Evolutionary conservation across 306 rosid genomes (phyloP).

Genomic region (Comarum palustre): DNA sequence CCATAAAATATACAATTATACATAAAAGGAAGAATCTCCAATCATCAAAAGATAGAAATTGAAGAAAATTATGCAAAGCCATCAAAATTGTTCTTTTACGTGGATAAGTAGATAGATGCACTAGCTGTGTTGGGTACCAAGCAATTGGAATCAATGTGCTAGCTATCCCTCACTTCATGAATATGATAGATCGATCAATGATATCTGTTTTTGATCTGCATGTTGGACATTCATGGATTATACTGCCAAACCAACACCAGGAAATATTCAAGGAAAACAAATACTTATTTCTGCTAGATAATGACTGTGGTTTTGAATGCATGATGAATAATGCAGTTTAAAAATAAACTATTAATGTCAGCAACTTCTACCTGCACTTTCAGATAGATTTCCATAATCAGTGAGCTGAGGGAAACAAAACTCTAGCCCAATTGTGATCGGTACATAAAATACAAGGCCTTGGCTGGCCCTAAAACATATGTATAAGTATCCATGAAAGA

Average conservation of each 20-base stretch:
- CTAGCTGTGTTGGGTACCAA: constrained; percentile 4
- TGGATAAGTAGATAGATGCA: constrained; percentile 26
- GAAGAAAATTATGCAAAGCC: constrained; percentile 2
- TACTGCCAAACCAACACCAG: not conserved
- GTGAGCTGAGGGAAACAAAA: too few species aligned
- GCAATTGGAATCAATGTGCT: constrained; percentile 21
- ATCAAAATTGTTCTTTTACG: constrained; percentile 11
- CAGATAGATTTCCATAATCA: too few species aligned
- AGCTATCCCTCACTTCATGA: constrained; percentile 4
- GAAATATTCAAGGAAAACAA: not conserved
- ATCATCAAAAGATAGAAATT: not conserved
- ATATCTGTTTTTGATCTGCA: not conserved
- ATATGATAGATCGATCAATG: not conserved
- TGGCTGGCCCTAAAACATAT: too few species aligned
- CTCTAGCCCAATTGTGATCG: too few species aligned
- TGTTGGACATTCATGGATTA: constrained; percentile 1
- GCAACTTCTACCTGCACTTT: too few species aligned
- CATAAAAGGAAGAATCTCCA: not conserved
- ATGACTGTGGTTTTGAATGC: not conserved
- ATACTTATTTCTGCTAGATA: not conserved
- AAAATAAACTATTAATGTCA: too few species aligned
- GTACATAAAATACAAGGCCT: too few species aligned
- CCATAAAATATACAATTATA: not conserved
- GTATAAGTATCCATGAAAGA: too few species aligned
- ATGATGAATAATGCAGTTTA: too few species aligned